Evolutionary conservation across 192 early-diverging fungal genomes (phyloP).

Genomic region (Rhizoclosmatium sp.): DNA sequence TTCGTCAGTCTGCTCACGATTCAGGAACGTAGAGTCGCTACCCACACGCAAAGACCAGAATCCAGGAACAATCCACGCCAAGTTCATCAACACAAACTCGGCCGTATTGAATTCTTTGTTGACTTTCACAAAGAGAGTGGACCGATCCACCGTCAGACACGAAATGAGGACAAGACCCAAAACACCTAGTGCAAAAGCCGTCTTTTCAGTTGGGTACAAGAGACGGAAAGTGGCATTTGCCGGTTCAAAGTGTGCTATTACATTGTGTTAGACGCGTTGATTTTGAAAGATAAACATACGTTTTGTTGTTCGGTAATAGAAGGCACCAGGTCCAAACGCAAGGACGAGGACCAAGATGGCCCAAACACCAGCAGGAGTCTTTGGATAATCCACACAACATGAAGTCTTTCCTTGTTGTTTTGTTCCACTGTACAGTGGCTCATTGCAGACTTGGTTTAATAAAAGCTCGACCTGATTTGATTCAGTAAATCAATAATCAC

Average conservation of each 20-base stretch:
- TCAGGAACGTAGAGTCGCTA: constrained; percentile 67
- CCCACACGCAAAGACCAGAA: constrained; percentile 52
- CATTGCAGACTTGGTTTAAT: constrained; percentile 27
- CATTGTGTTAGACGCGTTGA: neutral
- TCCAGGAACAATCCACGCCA: constrained; percentile 53
- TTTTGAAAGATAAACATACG: neutral
- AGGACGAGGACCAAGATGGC: constrained; percentile 1
- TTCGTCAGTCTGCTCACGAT: constrained; percentile 82
- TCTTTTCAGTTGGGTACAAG: constrained; percentile 46
- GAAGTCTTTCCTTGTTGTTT: constrained; percentile 22
- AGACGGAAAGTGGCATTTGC: constrained; percentile 14
- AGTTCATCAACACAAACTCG: constrained; percentile 57
- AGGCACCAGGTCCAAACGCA: constrained; percentile 5
- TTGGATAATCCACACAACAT: constrained; percentile 23
- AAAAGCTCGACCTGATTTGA: constrained; percentile 41
- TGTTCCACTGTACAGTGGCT: neutral
- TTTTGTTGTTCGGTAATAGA: neutral
- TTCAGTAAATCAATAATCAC: constrained; percentile 53
- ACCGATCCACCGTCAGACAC: constrained; percentile 75
- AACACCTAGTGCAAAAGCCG: constrained; percentile 56
- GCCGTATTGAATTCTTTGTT: constrained; percentile 63
- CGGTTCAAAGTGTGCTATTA: constrained; percentile 39
- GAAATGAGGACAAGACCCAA: constrained; percentile 63
- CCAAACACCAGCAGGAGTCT: neutral
- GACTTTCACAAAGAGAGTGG: constrained; percentile 70